These are phyloP conservation scores for Orbilia brochopaga DNA, from an alignment of 2,329 filamentous ascomycete genomes.

Conservation along the genomic window DNA sequence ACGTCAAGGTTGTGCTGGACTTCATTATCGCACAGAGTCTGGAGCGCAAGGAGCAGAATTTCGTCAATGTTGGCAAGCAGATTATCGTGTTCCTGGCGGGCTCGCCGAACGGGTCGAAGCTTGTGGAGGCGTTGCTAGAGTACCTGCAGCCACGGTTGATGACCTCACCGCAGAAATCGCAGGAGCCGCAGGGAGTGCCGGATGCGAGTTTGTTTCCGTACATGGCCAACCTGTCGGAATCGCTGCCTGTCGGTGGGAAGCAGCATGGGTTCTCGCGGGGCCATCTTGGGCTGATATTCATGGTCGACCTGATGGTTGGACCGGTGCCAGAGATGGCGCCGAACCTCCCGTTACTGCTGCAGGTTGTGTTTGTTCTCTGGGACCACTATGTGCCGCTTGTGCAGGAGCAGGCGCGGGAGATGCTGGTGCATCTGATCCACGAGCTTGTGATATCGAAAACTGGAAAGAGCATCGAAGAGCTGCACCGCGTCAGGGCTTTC, in stretches of 20 bases:
- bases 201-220: slow-evolving; percentile 82
- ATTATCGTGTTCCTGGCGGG: slow-evolving; percentile 95
- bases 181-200: slow-evolving; percentile 71
- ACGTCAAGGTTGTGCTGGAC: slow-evolving; percentile 90
- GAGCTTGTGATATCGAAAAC: slow-evolving; percentile 79
- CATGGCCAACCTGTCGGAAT: slow-evolving; percentile 79
- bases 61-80: slow-evolving; percentile 96
- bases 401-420: slow-evolving; percentile 94
- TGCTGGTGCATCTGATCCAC: slow-evolving; percentile 96
- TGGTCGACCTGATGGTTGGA: slow-evolving; percentile 95
- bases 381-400: slow-evolving; percentile 95
- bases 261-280: slow-evolving; percentile 89
- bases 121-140: slow-evolving; percentile 89
- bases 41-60: slow-evolving; percentile 94
- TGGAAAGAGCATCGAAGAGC: slow-evolving; percentile 73
- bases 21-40: slow-evolving; percentile 95
- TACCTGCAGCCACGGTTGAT: slow-evolving; percentile 96
- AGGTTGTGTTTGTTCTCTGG: slow-evolving; percentile 93
- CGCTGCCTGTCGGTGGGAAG: slow-evolving; percentile 85
- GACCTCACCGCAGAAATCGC: slow-evolving; percentile 85
- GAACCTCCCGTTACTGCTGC: slow-evolving; percentile 81
- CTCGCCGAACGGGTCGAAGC: slow-evolving; percentile 81
- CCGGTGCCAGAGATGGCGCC: slow-evolving; percentile 80
- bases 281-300: slow-evolving; percentile 86
- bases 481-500: slow-evolving; percentile 66